Evolutionary conservation across 139 green algal species (phyloP).

Genomic region (Bryopsis sp.): DNA sequence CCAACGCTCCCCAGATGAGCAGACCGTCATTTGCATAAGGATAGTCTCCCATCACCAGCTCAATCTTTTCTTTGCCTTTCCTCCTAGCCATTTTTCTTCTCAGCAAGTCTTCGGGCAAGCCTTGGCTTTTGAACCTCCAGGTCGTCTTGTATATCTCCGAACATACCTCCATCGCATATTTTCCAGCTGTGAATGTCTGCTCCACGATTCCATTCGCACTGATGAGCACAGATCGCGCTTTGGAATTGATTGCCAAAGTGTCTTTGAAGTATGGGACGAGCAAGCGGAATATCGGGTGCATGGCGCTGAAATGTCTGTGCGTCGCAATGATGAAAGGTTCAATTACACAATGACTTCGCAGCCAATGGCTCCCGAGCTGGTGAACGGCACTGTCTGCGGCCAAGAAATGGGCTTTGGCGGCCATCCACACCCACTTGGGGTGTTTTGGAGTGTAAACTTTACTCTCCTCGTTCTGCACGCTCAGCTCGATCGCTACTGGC

Average conservation of each 20-base stretch:
- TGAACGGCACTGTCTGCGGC: slow-evolving; percentile 29
- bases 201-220: slow-evolving; percentile 36
- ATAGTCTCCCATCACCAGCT: not conserved
- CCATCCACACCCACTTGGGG: not conserved
- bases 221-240: slow-evolving; percentile 32
- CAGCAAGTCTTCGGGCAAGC: not conserved
- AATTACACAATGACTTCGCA: slow-evolving; percentile 29
- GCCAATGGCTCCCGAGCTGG: slow-evolving; percentile 42
- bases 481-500: slow-evolving; percentile 36
- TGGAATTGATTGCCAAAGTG: slow-evolving; percentile 45
- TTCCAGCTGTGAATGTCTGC: slow-evolving; percentile 22
- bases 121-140: not conserved
- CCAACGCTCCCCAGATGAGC: not conserved
- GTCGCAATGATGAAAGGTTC: slow-evolving; percentile 43
- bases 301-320: slow-evolving; percentile 27
- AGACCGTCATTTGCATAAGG: not conserved
- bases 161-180: slow-evolving; percentile 18
- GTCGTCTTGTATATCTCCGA: not conserved
- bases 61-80: not conserved
- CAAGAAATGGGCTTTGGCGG: slow-evolving; percentile 16
- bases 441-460: slow-evolving; percentile 1
- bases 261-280: slow-evolving; percentile 18
- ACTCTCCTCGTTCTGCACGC: slow-evolving; percentile 15
- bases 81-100: not conserved
- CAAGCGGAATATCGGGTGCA: slow-evolving; percentile 31